Evolutionary conservation across 1,139 yeast genomes (phyloP).

Genomic region (Yamadazyma buinensis): DNA sequence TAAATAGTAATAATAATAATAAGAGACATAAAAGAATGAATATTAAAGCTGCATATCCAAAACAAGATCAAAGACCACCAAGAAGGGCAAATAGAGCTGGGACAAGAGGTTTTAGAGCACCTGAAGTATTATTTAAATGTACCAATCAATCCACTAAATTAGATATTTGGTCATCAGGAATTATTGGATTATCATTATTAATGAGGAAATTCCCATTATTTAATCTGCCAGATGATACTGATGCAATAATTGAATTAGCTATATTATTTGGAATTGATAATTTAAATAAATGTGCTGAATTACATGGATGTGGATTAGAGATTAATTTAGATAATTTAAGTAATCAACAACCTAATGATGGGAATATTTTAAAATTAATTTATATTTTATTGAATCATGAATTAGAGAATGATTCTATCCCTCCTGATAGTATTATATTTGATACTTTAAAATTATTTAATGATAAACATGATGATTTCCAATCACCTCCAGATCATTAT

Average conservation of each 20-base stretch:
- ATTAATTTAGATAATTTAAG: conserved; percentile 36
- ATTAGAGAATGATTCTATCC: conserved; percentile 32
- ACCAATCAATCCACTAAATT: conserved; percentile 77
- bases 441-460: conserved; percentile 36
- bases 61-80: conserved; percentile 79
- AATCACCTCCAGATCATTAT: conserved; percentile 2
- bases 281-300: conserved; percentile 69
- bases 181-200: conserved; percentile 70
- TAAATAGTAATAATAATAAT: conserved; percentile 18
- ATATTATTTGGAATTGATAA: conserved; percentile 77
- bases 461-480: conserved; percentile 16
- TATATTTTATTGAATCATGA: conserved; percentile 31
- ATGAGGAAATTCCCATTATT: conserved; percentile 80
- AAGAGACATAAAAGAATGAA: conserved; percentile 31
- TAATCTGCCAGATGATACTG: conserved; percentile 87
- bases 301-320: conserved; percentile 89
- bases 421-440: conserved; percentile 34
- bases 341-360: conserved; percentile 16
- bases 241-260: conserved; percentile 83
- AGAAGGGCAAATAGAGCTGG: conserved; percentile 97
- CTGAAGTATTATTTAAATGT: conserved; percentile 88
- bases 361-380: conserved; percentile 32
- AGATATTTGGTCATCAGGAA: conserved; percentile 93
- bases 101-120: conserved; percentile 94
- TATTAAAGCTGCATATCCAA: conserved; percentile 66